Evolutionary conservation across 805 yeast species (phyloP).

Genomic region (Nakazawaea anatomiae): DNA sequence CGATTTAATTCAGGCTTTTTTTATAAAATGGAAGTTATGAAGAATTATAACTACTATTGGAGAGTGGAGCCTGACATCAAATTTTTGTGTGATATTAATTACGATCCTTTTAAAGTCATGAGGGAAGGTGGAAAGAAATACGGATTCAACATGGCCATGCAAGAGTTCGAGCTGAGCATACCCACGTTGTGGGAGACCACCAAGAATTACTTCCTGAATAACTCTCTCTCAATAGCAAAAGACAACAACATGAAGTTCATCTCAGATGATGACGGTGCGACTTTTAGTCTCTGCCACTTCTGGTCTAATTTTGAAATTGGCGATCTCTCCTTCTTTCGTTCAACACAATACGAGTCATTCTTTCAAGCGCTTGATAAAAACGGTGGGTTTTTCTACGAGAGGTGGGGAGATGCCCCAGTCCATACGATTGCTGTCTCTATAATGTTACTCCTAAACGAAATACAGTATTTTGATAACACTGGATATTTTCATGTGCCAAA

Average conservation of each 20-base stretch:
- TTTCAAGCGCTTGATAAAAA: constrained; percentile 52
- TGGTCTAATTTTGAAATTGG: constrained; percentile 70
- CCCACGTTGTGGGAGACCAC: constrained; percentile 44
- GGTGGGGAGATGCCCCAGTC: constrained; percentile 80
- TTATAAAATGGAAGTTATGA: constrained; percentile 39
- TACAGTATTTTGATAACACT: constrained; percentile 56
- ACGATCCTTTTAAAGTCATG: constrained; percentile 47
- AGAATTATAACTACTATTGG: constrained; percentile 50
- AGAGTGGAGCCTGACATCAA: constrained; percentile 49
- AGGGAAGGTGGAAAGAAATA: constrained; percentile 38
- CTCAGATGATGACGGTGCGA: constrained; percentile 34
- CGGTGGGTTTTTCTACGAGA: constrained; percentile 68
- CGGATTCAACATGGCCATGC: constrained; percentile 45
- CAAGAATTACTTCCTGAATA: constrained; percentile 32
- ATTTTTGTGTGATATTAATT: constrained; percentile 44
- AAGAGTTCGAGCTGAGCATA: constrained; percentile 41
- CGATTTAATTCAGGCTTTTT: constrained; percentile 45
- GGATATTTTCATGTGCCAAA: constrained; percentile 55
- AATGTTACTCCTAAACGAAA: constrained; percentile 40
- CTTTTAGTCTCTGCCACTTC: constrained; percentile 51
- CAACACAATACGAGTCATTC: constrained; percentile 46
- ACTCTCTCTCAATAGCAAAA: constrained; percentile 30
- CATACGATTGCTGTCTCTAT: constrained; percentile 61
- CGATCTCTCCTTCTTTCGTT: constrained; percentile 49
- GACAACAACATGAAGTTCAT: constrained; percentile 35